These are phyloP conservation scores for Sarocladium strictum DNA, from an alignment of 2,329 filamentous ascomycete genomes.

Conservation along the genomic window DNA sequence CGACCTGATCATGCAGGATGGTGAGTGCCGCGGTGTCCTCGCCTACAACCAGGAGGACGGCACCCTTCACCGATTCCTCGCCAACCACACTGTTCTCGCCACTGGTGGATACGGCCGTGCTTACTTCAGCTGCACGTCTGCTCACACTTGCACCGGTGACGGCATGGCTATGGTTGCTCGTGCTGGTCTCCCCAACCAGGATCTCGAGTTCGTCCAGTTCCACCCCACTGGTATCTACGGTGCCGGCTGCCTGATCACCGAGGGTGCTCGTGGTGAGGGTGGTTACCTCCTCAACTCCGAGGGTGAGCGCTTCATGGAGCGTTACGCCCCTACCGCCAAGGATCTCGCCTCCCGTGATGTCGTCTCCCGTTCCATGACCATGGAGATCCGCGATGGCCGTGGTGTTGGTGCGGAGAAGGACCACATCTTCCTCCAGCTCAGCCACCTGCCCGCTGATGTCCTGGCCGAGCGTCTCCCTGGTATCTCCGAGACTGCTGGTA, in stretches of 20 bases:
- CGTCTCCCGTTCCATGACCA: conserved; percentile 94
- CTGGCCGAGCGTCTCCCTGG: conserved; percentile 94
- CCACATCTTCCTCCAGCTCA: conserved; percentile 97
- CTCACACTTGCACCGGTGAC: conserved; percentile 97
- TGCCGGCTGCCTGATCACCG: conserved; percentile 94
- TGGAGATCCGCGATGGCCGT: conserved; percentile 96
- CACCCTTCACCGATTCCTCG: conserved; percentile 92
- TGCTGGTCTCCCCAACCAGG: conserved; percentile 96
- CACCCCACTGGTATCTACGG: conserved; percentile 99
- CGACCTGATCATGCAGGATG: conserved; percentile 95
- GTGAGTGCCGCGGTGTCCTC: conserved; percentile 91
- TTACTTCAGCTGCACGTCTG: conserved; percentile 97
- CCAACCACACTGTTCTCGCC: conserved; percentile 93
- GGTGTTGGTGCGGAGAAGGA: conserved; percentile 97
- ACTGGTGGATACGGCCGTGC: conserved; percentile 97
- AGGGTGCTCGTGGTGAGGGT: conserved; percentile 96
- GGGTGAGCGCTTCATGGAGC: conserved; percentile 99
- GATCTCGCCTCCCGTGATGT: conserved; percentile 95
- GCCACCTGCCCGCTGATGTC: conserved; percentile 85
- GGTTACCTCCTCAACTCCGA: conserved; percentile 96
- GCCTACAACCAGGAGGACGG: conserved; percentile 99
- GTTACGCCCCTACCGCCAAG: conserved; percentile 95
- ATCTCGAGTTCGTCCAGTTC: conserved; percentile 99
- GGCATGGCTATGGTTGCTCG: conserved; percentile 99
- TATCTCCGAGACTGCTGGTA: conserved; percentile 97